These are phyloP conservation scores for Claviceps quebecensis DNA, from an alignment of 2,329 filamentous ascomycete genomes.

Conservation along the genomic window DNA sequence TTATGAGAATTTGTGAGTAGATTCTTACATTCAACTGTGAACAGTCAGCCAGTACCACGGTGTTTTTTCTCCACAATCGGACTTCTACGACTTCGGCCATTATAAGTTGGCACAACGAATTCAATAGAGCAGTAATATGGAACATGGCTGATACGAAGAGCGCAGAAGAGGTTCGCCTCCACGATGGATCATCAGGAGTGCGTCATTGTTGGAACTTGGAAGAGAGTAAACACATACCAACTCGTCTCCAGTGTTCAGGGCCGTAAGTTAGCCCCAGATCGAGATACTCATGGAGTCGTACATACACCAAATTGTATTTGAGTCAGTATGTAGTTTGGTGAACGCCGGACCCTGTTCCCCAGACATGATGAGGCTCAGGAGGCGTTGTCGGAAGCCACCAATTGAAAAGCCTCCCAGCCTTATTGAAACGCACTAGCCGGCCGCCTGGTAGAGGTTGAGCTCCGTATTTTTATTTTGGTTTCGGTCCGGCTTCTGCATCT, in stretches of 20 bases:
- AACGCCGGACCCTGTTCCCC: neutral
- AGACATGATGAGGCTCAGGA: neutral
- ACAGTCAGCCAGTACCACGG: neutral
- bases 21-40: neutral
- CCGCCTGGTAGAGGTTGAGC: neutral
- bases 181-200: neutral
- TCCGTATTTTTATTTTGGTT: neutral
- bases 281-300: neutral
- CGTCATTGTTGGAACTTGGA: neutral
- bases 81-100: neutral
- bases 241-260: neutral
- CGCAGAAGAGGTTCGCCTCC: neutral
- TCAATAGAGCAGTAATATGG: neutral
- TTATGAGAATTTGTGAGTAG: neutral
- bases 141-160: neutral
- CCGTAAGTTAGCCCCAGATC: neutral
- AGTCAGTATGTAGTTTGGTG: neutral
- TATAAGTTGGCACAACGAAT: neutral
- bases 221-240: neutral
- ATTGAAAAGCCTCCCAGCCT: neutral
- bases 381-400: neutral
- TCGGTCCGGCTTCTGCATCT: neutral
- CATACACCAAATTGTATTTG: neutral
- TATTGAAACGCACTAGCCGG: neutral
- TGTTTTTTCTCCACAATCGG: neutral